Conservation (phyloP, 1,284 basidiomycete genomes). For the Moesziomyces aphidis region DNA sequence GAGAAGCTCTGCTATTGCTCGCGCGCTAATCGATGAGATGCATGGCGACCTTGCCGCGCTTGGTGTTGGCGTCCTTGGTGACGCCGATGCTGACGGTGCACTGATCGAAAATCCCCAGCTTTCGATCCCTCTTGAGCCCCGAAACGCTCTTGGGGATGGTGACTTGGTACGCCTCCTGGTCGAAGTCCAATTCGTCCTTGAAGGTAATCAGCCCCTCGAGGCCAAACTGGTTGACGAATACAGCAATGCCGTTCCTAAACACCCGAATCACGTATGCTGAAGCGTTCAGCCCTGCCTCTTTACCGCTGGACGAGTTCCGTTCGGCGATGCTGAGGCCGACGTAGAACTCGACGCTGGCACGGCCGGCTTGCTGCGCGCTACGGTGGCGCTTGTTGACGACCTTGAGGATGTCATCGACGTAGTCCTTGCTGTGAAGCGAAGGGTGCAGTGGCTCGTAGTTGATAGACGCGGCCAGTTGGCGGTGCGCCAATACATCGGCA, state of each 20-base stretch:
- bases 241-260: slow-evolving; percentile 93
- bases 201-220: slow-evolving; percentile 94
- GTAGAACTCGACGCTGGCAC: slow-evolving; percentile 97
- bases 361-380: slow-evolving; percentile 94
- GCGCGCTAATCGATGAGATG: slow-evolving; percentile 71
- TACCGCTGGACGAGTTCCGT: slow-evolving; percentile 69
- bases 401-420: slow-evolving; percentile 87
- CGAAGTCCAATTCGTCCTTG: slow-evolving; percentile 86
- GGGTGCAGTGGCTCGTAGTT: slow-evolving; percentile 85
- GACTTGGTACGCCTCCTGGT: slow-evolving; percentile 89
- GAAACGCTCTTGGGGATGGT: slow-evolving; percentile 73
- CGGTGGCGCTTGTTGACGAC: slow-evolving; percentile 92
- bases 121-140: slow-evolving; percentile 47
- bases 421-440: slow-evolving; percentile 85
- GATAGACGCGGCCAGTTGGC: slow-evolving; percentile 92
- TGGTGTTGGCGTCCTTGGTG: slow-evolving; percentile 93
- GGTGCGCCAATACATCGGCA: slow-evolving; percentile 89
- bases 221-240: slow-evolving; percentile 93
- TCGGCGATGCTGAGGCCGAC: slow-evolving; percentile 83
- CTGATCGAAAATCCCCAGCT: slow-evolving; percentile 81
- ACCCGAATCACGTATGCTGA: slow-evolving; percentile 90
- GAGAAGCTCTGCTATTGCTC: background rate
- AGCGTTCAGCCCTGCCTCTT: slow-evolving; percentile 33
- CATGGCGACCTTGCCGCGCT: slow-evolving; percentile 92
- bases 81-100: slow-evolving; percentile 89